Evolutionary conservation across 805 yeast species (phyloP).

Genomic region (Ogataea haglerorum): DNA sequence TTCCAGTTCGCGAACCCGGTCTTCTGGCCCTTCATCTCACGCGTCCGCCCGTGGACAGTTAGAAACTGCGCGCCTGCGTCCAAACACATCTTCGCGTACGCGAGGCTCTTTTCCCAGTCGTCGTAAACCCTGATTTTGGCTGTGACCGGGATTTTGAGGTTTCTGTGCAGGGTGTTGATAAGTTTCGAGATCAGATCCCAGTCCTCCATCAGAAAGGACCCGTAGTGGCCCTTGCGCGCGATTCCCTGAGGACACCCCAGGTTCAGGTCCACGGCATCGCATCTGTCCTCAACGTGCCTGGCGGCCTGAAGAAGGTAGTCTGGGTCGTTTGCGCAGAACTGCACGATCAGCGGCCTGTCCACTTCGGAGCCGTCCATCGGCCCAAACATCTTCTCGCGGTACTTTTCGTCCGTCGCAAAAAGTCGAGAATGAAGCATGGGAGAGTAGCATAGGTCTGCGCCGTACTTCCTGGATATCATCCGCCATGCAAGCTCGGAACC

Average conservation of each 20-base stretch:
- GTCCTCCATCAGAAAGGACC: conserved; percentile 95
- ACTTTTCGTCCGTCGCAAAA: conserved; percentile 81
- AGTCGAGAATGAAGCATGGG: conserved; percentile 96
- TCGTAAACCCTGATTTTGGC: conserved; percentile 92
- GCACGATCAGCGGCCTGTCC: conserved; percentile 89
- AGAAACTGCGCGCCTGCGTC: conserved; percentile 94
- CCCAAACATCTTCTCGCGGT: conserved; percentile 72
- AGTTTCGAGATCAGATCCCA: conserved; percentile 79
- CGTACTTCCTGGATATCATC: conserved; percentile 75
- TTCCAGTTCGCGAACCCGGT: conserved; percentile 97
- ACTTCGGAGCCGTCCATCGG: conserved; percentile 66
- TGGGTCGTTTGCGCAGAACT: conserved; percentile 96
- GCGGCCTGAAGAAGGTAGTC: conserved; percentile 82
- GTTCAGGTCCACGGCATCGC: conserved; percentile 95
- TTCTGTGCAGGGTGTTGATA: conserved; percentile 68
- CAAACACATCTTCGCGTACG: conserved; percentile 84
- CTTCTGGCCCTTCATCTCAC: conserved; percentile 96
- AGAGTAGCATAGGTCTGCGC: conserved; percentile 91
- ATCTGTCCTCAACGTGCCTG: conserved; percentile 66
- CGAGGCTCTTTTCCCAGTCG: conserved; percentile 75
- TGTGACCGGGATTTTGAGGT: conserved; percentile 83
- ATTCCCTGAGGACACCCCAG: conserved; percentile 98
- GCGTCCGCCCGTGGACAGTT: conserved; percentile 91
- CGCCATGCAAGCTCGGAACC: conserved; percentile 97
- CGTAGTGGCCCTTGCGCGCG: conserved; percentile 92